Base-by-base conservation (phyloP, 2,329 filamentous ascomycete genomes). In the Pseudogymnoascus sp. region DNA sequence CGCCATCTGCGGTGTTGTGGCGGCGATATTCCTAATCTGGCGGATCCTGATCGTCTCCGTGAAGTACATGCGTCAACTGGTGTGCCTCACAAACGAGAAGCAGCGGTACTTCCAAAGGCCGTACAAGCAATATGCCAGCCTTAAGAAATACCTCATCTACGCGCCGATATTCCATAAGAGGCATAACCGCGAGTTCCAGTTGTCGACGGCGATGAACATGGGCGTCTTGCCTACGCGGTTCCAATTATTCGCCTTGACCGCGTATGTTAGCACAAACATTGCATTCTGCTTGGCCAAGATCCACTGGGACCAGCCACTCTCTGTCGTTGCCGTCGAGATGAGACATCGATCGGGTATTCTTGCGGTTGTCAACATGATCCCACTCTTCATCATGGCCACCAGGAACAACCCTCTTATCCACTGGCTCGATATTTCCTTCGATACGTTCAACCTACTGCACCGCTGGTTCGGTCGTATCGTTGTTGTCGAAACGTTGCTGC, bases 381-480 rank as follows among this genome's bases (percentile, higher is more conserved):
- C 89, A 1, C 76, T 92, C 3, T 88, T 91, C 73, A 72, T 91
- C 57, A 77, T 91, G 71, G 86, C 87, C 52, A 84, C 85, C 39
- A 80, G 88, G 66, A 92, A 91, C 75, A 92, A 92, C 73, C 87
- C 87, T 19, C 77, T 92, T 64, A 90, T 92, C 69, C 77, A 77
- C 62, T 76, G 88, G 65, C 78, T 89, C 59, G 83, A 84, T 63
- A 84, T 92, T 64, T 89, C 86, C 3, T 92, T 91, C 71, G 88
- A 92, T 71, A 90, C 86, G 0, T 91, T 89, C 78, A 92, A 92
- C 74, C 74, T 92, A 63, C 77, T 92, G 61, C 88, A 92, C 73
- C 82, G 89, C 63, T 92, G 88, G 88, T 81, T 90, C 63, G 88
- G 88, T 66, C 83, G 88, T 37, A 89, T 91, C 62, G 86, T 88